Evolutionary conservation across 345 rosid genomes (phyloP).

Genomic region (Jatropha curcas): DNA sequence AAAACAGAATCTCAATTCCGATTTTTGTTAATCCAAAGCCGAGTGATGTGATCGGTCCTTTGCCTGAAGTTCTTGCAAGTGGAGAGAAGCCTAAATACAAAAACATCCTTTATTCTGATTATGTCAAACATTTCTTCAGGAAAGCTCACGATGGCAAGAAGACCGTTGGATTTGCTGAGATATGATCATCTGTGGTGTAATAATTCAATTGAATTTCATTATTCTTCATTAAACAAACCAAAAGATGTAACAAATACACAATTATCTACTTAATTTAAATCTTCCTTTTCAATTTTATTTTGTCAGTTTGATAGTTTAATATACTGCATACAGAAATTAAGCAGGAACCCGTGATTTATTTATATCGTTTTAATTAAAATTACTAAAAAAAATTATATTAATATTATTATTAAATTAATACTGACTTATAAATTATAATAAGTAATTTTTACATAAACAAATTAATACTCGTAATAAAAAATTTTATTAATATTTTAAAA

Average conservation of each 20-base stretch:
- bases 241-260: background rate
- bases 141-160: constrained; percentile 42
- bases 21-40: constrained; percentile 27
- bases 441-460: no score
- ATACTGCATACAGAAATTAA: no score
- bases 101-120: constrained; percentile 21
- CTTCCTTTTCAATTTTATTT: no score
- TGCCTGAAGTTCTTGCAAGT: constrained; percentile 21
- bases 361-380: no score
- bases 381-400: no score
- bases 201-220: background rate
- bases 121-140: constrained; percentile 41
- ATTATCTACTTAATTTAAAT: no score
- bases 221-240: background rate
- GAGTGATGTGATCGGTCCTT: constrained; percentile 25
- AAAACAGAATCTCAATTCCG: constrained; percentile 14
- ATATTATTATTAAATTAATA: no score
- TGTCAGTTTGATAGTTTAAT: no score
- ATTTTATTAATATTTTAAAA: no score
- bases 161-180: constrained; percentile 30
- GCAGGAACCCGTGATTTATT: no score
- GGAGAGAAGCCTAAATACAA: constrained; percentile 24
- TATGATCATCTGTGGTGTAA: background rate
- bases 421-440: no score
- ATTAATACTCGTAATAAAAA: no score